A percentile compares a stretch with the other conserved stretches of the same genome.
These are phyloP conservation scores for Aspergillus avenaceus DNA, from an alignment of 495 filamentous ascomycete genomes.

Conservation along the genomic window DNA sequence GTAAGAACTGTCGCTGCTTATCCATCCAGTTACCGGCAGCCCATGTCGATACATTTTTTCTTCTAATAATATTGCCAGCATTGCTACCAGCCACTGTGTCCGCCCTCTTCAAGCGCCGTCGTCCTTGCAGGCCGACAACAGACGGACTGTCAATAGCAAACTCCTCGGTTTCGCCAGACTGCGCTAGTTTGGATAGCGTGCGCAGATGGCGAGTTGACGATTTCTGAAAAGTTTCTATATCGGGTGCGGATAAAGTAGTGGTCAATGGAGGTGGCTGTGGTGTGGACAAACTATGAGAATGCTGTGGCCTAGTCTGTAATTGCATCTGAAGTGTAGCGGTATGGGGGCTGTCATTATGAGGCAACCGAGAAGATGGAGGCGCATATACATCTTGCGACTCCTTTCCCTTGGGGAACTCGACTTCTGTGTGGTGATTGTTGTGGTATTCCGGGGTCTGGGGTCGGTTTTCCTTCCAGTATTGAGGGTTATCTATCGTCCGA, in stretches of 20 bases:
- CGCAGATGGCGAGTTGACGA: conserved; percentile 86
- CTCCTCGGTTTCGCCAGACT: conserved; percentile 68
- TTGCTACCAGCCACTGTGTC: conserved; percentile 50
- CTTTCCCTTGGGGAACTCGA: conserved; percentile 25
- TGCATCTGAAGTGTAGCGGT: conserved; percentile 29
- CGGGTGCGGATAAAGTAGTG: conserved; percentile 57
- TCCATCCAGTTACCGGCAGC: conserved; percentile 97
- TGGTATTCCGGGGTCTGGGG: conserved; percentile 30
- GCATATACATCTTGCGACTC: conserved; percentile 22
- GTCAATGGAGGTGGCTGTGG: conserved; percentile 39
- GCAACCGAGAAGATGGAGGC: conserved; percentile 29
- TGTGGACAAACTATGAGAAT: conserved; percentile 37
- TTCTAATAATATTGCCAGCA: conserved; percentile 41
- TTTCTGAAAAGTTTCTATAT: conserved; percentile 72
- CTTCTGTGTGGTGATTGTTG: conserved; percentile 27
- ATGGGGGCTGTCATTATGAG: conserved; percentile 26
- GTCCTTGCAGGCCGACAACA: conserved; percentile 81
- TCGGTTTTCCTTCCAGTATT: conserved; percentile 31
- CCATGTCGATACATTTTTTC: conserved; percentile 61
- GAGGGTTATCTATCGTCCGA: conserved; percentile 40
- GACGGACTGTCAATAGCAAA: conserved; percentile 76
- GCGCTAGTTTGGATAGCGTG: conserved; percentile 80
- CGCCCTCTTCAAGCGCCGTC: conserved; percentile 74
- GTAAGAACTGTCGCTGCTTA: conserved; percentile 90
- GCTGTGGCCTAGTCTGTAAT: conserved; percentile 37